Base-by-base conservation (phyloP, 164 flowering plant genomes). In the Malania oleifera region DNA sequence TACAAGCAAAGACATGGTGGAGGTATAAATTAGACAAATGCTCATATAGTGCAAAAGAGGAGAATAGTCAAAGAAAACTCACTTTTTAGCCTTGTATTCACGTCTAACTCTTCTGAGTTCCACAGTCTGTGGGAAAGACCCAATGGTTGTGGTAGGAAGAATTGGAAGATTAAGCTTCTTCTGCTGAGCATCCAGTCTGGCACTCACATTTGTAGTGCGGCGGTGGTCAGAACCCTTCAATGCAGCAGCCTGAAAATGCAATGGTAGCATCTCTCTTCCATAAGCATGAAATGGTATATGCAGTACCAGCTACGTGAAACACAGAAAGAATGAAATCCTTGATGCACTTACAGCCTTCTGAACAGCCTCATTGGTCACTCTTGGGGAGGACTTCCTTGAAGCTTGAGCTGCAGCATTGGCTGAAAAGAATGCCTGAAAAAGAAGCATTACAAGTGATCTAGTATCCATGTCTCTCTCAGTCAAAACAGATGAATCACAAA, bases 131-230 rank as follows among this genome's bases (percentile, higher is more conserved):
- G 63, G 63, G 55, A 60, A 60, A 38, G 63, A 49, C 46, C 63
- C 63, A 50, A 49, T 60, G 22, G 55, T 60, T 13, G 63, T 60
- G 45, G 63, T 60, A 7, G 63, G 63, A 15, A 60, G 63, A 44
- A 60, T 35, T 18, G 55, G 63, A 38, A 60, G 63, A 39, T 49
- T 48, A 14, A 48, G 54, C 62, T 59, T 44, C 48, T 45, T 59
- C 54, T 59, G 62, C 43, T 60, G 55, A 14, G 52, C 52, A 57
- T 57, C 61, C 6, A 55, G 23, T 19, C 59, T 34, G 8, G 43
- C 59, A 55, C 45, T 55, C 20, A 55, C 59, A 55, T 55, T 37
- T 20, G 46, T 55, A 13, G 59, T 13, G 2, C 59, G 43, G 28
- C 59, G 45, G 46, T 56, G 59, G 6, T 56, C 46, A 20, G 0